These are phyloP conservation scores for Epicoccum sorghinum DNA, from an alignment of 2,329 filamentous ascomycete species.

Conservation along the genomic window DNA sequence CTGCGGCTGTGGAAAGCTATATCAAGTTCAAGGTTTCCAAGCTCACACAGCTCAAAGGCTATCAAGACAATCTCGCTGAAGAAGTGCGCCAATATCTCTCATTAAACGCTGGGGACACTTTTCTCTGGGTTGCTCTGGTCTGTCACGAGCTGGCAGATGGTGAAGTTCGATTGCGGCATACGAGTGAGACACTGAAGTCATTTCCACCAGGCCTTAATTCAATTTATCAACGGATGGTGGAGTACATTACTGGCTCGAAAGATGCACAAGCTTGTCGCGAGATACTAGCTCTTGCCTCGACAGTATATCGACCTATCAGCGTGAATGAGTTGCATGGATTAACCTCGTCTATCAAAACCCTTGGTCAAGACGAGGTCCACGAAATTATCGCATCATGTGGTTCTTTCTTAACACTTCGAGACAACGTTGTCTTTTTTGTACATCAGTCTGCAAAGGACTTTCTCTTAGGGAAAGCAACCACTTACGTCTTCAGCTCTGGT, in stretches of 20 bases:
- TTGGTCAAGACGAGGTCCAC: background rate
- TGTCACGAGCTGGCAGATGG: constrained; percentile 39
- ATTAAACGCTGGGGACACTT: constrained; percentile 49
- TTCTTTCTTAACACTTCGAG: background rate
- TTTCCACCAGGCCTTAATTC: constrained; percentile 47
- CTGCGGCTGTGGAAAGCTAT: constrained; percentile 46
- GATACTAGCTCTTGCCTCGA: background rate
- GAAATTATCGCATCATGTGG: background rate
- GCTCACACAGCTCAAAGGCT: constrained; percentile 26
- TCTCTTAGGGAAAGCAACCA: background rate
- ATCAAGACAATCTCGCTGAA: no score
- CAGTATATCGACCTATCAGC: background rate
- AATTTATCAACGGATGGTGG: constrained; percentile 51
- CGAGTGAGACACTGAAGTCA: constrained; percentile 17
- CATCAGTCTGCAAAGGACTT: background rate
- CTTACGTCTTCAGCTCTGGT: background rate
- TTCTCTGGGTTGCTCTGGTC: constrained; percentile 38
- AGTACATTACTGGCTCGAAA: constrained; percentile 28
- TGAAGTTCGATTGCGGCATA: constrained; percentile 10
- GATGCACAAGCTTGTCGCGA: background rate
- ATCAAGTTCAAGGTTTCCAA: constrained; percentile 44
- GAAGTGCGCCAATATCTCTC: background rate
- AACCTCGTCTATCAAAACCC: no score
- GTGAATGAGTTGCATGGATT: background rate
- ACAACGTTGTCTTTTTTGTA: background rate